Percentiles rank a stretch among this genome's conserved stretches.
Evolutionary conservation across 2,329 filamentous ascomycete genomes (phyloP).

Genomic region (Pseudohalonectria lignicola): DNA sequence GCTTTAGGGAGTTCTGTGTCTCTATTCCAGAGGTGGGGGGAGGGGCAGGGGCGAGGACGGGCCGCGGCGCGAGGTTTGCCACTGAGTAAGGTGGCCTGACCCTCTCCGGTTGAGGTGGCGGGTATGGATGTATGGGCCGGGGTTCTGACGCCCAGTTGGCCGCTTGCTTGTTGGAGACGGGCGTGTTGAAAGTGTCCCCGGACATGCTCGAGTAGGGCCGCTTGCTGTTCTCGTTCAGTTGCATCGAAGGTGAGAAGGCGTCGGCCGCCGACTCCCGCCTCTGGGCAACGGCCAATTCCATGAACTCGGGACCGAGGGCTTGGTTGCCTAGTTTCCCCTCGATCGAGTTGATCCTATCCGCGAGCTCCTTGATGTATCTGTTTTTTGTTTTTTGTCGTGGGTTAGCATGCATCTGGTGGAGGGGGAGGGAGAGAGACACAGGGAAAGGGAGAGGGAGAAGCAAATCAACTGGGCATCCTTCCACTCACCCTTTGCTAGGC

Average conservation of each 20-base stretch:
- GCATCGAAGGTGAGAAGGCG: constrained; percentile 38
- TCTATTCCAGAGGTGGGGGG: constrained; percentile 3
- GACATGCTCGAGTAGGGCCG: constrained; percentile 38
- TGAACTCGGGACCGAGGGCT: constrained; percentile 26
- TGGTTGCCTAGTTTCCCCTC: constrained; percentile 63
- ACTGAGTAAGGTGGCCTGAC: not conserved
- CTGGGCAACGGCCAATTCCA: constrained; percentile 25
- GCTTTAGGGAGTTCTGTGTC: not conserved
- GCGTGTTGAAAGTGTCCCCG: constrained; percentile 25
- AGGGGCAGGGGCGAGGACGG: not conserved
- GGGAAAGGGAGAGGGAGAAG: constrained; percentile 1
- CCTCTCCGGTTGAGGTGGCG: constrained; percentile 13
- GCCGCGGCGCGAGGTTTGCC: not conserved
- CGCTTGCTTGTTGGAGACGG: constrained; percentile 25
- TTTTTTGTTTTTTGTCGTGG: too few relatives aligned
- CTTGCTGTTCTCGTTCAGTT: constrained; percentile 29
- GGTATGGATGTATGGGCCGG: constrained; percentile 29
- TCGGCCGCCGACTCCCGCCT: constrained; percentile 33
- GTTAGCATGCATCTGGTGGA: too few relatives aligned
- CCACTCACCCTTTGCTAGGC: constrained; percentile 69
- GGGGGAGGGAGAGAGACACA: too few relatives aligned
- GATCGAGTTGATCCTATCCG: constrained; percentile 71
- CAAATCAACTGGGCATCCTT: constrained; percentile 7
- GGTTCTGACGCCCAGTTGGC: constrained; percentile 35
- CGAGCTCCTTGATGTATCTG: constrained; percentile 85